These are phyloP conservation scores for Xylaria hypoxylon DNA, from an alignment of 2,329 filamentous ascomycete species.

Conservation along the genomic window DNA sequence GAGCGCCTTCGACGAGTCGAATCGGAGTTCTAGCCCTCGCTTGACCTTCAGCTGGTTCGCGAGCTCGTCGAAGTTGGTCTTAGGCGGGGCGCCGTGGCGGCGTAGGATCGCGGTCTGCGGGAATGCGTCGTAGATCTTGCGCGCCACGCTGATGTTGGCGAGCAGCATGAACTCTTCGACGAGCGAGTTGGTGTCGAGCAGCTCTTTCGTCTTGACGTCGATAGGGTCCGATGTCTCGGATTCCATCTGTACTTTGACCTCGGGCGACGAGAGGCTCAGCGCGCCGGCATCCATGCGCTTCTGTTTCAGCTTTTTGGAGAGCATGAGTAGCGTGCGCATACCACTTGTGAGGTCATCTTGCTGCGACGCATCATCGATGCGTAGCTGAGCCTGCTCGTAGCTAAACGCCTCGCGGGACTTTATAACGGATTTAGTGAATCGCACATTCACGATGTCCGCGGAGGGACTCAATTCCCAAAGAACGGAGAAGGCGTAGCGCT, in stretches of 20 bases:
- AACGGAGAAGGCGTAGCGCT: conserved; percentile 87
- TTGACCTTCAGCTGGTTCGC: conserved; percentile 91
- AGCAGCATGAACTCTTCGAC: conserved; percentile 99
- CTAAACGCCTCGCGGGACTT: conserved; percentile 96
- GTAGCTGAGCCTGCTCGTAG: conserved; percentile 94
- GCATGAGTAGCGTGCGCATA: conserved; percentile 85
- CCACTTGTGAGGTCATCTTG: conserved; percentile 89
- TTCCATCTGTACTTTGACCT: conserved; percentile 95
- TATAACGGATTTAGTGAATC: conserved; percentile 98
- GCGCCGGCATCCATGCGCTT: conserved; percentile 97
- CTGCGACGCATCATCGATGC: conserved; percentile 89
- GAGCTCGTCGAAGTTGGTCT: conserved; percentile 96
- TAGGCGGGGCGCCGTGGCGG: conserved; percentile 90
- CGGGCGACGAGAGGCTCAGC: conserved; percentile 94
- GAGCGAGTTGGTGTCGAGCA: conserved; percentile 94
- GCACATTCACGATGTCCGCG: conserved; percentile 84
- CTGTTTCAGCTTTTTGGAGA: conserved; percentile 93
- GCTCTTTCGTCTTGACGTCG: conserved; percentile 94
- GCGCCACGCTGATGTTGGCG: conserved; percentile 94
- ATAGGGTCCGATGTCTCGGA: conserved; percentile 96
- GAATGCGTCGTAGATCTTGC: conserved; percentile 90
- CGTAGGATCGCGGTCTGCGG: conserved; percentile 95
- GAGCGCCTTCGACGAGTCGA: conserved; percentile 90
- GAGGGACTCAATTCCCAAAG: conserved; percentile 89
- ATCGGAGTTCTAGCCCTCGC: conserved; percentile 80